Evolutionary conservation across 139 green algal genomes (phyloP).

Genomic region (Klebsormidium nitens): DNA sequence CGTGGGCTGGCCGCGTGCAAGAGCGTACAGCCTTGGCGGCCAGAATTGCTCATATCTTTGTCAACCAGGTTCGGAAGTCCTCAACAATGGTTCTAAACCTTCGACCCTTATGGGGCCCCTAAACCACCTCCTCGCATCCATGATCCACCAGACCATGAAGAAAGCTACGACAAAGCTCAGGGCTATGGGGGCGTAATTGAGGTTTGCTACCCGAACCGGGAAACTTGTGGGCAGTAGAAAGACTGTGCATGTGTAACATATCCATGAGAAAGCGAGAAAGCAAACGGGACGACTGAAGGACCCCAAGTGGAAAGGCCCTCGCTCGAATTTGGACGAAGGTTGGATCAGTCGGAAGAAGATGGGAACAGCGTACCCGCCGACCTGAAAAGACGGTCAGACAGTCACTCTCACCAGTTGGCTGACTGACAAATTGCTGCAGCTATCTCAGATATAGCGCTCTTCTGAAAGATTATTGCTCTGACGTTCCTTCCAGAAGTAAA

Average conservation of each 20-base stretch:
- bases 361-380: slow-evolving; percentile 15
- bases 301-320: slow-evolving; percentile 10
- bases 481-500: too few relatives aligned
- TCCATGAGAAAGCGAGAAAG: slow-evolving; percentile 14
- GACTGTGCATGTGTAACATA: slow-evolving; percentile 8
- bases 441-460: too few relatives aligned
- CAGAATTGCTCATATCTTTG: too few relatives aligned
- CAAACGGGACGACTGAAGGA: neutral
- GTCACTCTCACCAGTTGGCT: too few relatives aligned
- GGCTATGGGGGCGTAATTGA: slow-evolving; percentile 23
- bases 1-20: too few relatives aligned
- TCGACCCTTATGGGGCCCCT: slow-evolving; percentile 6
- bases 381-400: too few relatives aligned
- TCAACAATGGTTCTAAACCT: too few relatives aligned
- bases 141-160: slow-evolving; percentile 16
- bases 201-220: slow-evolving; percentile 7
- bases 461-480: too few relatives aligned
- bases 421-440: too few relatives aligned
- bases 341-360: slow-evolving; percentile 27
- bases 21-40: too few relatives aligned
- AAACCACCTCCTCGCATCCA: slow-evolving; percentile 23
- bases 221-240: slow-evolving; percentile 14
- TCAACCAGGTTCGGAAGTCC: too few relatives aligned
- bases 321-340: neutral
- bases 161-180: slow-evolving; percentile 7